A percentile compares a stretch with the other conserved stretches of the same genome.
phyloP scores from a whole-genome alignment of 225 moss, liverwort and hornwort genomes.

The Physcomitrellopsis africana region DNA sequence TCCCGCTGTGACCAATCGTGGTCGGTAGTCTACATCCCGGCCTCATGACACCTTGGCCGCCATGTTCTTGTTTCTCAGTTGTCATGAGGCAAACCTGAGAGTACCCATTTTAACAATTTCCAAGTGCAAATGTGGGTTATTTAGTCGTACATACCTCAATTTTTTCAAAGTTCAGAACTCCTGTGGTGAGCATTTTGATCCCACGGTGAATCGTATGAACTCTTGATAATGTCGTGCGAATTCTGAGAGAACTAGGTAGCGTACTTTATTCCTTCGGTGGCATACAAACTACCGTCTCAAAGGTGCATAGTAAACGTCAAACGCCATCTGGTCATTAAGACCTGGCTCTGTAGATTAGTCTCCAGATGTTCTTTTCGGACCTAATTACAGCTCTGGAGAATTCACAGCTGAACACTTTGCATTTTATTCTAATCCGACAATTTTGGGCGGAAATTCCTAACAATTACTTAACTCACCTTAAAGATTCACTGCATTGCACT shows the following conservation, averaged over 20 bases:
- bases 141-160: slow-evolving; percentile 17
- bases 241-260: slow-evolving; percentile 8
- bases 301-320: not conserved
- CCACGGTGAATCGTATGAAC: slow-evolving; percentile 27
- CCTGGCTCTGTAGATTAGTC: no score
- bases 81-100: not conserved
- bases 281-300: not conserved
- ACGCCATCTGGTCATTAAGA: not conserved
- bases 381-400: no score
- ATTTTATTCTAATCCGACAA: no score
- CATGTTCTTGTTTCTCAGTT: slow-evolving; percentile 10
- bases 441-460: no score
- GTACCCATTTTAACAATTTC: not conserved
- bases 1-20: slow-evolving; percentile 36
- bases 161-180: slow-evolving; percentile 18
- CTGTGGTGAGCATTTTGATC: slow-evolving; percentile 51
- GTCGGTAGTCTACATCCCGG: slow-evolving; percentile 29
- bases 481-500: no score
- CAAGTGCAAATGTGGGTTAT: slow-evolving; percentile 8
- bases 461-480: no score
- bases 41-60: not conserved
- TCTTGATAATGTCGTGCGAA: slow-evolving; percentile 20
- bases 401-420: no score
- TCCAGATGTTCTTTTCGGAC: no score
- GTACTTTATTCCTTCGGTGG: slow-evolving; percentile 15